Evolutionary conservation across 2,329 filamentous ascomycete species (phyloP), one percentile per base, ranked within the genome.

Genomic region (Stachybotrys chlorohalonatus): DNA sequence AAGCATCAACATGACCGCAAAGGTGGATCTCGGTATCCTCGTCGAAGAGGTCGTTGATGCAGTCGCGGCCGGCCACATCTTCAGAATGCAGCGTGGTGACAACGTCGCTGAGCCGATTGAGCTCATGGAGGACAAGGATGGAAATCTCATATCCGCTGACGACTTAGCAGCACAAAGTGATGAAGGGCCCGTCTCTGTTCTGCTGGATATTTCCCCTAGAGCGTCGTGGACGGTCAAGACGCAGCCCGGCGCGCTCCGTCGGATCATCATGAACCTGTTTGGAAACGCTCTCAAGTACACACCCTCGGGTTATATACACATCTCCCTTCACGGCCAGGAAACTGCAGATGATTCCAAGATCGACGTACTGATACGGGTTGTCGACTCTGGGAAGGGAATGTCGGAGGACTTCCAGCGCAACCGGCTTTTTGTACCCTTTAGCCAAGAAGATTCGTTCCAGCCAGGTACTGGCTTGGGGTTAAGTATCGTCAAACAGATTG

Each of bases 341-440:
- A 58, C 58, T 31, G 36, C 55, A 6, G 55, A 63, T 11, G 54
- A 52, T 7, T 54, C 58, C 36, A 47, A 47, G 46, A 47, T 47
- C 8, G 59, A 65, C 48, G 56, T 69, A 2, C n/a, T 67, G 6
- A 61, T 82, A 31, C 79, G 73, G 0, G 77, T 87, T 8, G 73
- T 75, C 0, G 84, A 88, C 63, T 84, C 82, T 1, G 85, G 85
- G 1, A 80, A 80, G 57, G 85, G 85, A 8, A 87, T 87, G 58
- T 81, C 78, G 0, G 74, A 79, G 42, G 80, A 85, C 24, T 87
- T 83, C 59, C 70, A 85, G 53, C 75, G 79, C 17, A 78, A 79
- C 13, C 76, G 78, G 15, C 68, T 87, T 0, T 87, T 83, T 60
- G 80, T 79, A 0, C 82, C 83, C 0, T 86, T 86, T 57, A 71